Base-by-base conservation (phyloP, 108 stramenopile genomes). In the Skeletonema tropicum region DNA sequence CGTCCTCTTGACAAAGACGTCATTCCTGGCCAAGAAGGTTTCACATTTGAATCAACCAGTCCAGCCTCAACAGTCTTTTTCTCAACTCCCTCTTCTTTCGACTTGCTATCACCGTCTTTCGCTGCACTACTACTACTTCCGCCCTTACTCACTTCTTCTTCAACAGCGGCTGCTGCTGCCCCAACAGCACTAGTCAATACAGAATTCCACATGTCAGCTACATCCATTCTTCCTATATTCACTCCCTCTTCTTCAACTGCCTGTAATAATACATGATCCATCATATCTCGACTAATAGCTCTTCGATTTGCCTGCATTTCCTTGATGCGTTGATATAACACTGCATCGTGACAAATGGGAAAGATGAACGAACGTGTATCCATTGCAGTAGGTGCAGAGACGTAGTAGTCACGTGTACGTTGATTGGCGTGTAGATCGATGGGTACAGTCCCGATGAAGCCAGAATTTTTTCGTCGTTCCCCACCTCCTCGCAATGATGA, bases 271-370 rank as follows among this genome's bases (percentile, higher is more conserved):
- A 68, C 64, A 36, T 52, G 32, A 69, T 92, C 92, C 38, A 71
- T 64, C 68, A 95, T 72, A 26, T 91, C 65, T 36, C 86, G 82
- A 13, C 70, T 77, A 46, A 95, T 76, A 2, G 42, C 68, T 49
- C 89, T 83, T 33, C 89, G 83, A 15, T 84, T 82, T 2, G 83
- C 80, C 69, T 89, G 90, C 25, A 91, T 64, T 68, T 92, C 87
- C 75, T 80, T 77, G 30, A 95, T 73, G 12, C 86, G 86, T 60
- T 87, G 86, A 71, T 92, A 92, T 55, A 91, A 39, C 6, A 79
- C 77, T 5, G 84, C 78, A 82, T 95, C 94, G 65, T 95, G 92
- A 77, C 94, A 92, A 17, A 95, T 77, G 11, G 94, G 92, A 80
- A 92, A 95, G 48, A 92, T 83, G 70, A 95, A 95, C 7, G 83